Base-by-base conservation (phyloP, 805 yeast genomes). In the Yarrowia deformans region DNA sequence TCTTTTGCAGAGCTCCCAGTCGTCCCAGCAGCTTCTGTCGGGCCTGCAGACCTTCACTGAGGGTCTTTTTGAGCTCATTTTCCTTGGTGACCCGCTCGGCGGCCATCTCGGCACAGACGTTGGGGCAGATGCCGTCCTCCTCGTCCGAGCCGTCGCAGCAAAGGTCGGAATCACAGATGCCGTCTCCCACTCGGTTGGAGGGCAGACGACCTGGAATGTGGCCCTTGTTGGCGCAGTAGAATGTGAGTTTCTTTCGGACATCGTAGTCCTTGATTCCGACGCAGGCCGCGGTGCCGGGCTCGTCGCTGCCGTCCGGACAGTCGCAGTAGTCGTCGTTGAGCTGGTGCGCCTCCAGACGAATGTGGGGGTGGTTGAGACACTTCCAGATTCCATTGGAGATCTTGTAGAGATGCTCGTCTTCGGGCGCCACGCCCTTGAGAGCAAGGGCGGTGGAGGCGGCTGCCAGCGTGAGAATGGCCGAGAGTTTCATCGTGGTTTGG, bases 101-200 rank as follows among this genome's bases (percentile, higher is more conserved):
- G 32, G 81, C 80, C 68, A 90, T 84, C 70, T 84, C 83, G 0
- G 74, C 75, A 75, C 95, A 90, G 46, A 78, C 81, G 72, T 85
- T 81, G 5, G 85, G 84, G 76, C 97, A 92, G 35, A 73, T n/a
- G 1, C 81, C 82, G 5, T 67, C 79, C 77, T 77, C 70, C 70
- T 95, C 99, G 78, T 95, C 99, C 1, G 92, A 84, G 9, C 99
- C 98, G 79, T 95, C 99, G 79, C 99, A 95, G 78, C 99, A 95
- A 12, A 83, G 68, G 19, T 88, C 90, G 76, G 90, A 90, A 76
- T 95, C 99, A 80, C 99, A 95, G 2, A 89, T 87, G 0, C 98
- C 98, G 78, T 95, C 99, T 74, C 89, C 87, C 18, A 95, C 90
- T 70, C 87, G 84, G 73, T 81, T 85, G 8, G 88, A 83, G 6